A percentile compares a stretch with the other conserved stretches of the same genome.
Evolutionary conservation across 768 basidiomycete species (phyloP).

Genomic region (Rhodotorula toruloides): DNA sequence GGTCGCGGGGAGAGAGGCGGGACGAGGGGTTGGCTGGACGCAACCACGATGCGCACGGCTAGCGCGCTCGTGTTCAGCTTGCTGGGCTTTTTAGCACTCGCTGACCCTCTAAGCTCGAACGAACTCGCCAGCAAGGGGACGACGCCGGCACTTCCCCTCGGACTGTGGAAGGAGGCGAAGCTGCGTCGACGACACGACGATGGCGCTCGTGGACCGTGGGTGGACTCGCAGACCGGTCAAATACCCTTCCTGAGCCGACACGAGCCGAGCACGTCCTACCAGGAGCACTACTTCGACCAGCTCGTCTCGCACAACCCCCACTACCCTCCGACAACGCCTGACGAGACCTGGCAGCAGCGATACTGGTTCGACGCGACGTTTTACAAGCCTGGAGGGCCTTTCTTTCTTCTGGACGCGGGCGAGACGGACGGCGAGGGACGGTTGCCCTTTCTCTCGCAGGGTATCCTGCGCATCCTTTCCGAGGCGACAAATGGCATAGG

Average conservation of each 20-base stretch:
- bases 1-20: too few species aligned
- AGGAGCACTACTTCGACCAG: constrained; percentile 63
- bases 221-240: background rate
- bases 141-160: background rate
- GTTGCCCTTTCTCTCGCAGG: constrained; percentile 61
- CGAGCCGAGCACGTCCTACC: constrained; percentile 8
- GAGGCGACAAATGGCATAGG: constrained; percentile 77
- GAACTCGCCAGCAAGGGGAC: background rate
- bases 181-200: background rate
- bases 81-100: too few species aligned
- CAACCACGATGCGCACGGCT: too few species aligned
- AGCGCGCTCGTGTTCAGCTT: too few species aligned
- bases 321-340: constrained; percentile 42
- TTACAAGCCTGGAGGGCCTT: constrained; percentile 71
- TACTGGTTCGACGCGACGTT: constrained; percentile 87
- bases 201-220: background rate
- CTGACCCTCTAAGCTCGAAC: background rate
- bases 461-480: constrained; percentile 79
- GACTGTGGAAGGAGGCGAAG: background rate
- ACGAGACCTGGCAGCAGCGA: constrained; percentile 71
- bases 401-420: constrained; percentile 86
- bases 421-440: constrained; percentile 71
- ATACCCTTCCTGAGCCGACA: constrained; percentile 1
- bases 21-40: too few species aligned
- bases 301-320: constrained; percentile 68